A percentile compares a stretch with the other conserved stretches of the same genome.
Evolutionary conservation across 306 rosid genomes (phyloP).

Genomic region (Glycyrrhiza uralensis): DNA sequence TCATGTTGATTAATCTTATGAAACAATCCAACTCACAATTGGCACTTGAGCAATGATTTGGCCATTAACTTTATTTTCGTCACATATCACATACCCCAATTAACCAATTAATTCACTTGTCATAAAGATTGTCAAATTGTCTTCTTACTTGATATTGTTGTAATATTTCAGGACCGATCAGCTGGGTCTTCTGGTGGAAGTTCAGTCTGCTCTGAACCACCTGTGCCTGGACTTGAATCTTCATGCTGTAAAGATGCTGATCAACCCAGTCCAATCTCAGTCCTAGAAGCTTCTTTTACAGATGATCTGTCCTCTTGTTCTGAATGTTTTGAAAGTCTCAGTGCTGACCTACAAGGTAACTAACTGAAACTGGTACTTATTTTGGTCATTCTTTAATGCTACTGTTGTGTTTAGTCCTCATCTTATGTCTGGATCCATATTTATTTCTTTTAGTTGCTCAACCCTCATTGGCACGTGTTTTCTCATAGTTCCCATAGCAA

Average conservation of each 20-base stretch:
- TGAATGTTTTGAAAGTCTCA: constrained; percentile 90
- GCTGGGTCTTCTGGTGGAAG: constrained; percentile 38
- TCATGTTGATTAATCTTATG: not conserved
- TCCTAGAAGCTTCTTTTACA: constrained; percentile 73
- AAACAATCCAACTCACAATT: not conserved
- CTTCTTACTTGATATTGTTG: constrained; percentile 29
- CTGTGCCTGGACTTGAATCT: constrained; percentile 52
- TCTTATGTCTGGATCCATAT: not conserved
- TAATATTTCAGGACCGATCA: constrained; percentile 54
- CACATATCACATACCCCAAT: not conserved
- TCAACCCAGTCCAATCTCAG: constrained; percentile 97
- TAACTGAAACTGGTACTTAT: constrained; percentile 31
- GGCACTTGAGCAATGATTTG: not conserved
- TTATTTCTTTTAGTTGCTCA: not conserved
- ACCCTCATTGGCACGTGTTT: not conserved
- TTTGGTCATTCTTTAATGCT: not conserved
- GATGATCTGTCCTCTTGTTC: constrained; percentile 84
- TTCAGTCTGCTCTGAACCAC: constrained; percentile 40
- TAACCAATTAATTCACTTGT: constrained; percentile 4
- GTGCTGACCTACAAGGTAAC: constrained; percentile 84
- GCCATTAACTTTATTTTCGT: not conserved
- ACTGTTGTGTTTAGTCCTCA: constrained; percentile 9
- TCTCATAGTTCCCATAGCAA: not conserved
- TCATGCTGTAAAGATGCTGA: constrained; percentile 74
- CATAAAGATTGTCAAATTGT: not conserved